A percentile compares a stretch with the other conserved stretches of the same genome.
Conservation (phyloP, 202 grass and related monocot species). For the Cymbopogon flexuosus region DNA sequence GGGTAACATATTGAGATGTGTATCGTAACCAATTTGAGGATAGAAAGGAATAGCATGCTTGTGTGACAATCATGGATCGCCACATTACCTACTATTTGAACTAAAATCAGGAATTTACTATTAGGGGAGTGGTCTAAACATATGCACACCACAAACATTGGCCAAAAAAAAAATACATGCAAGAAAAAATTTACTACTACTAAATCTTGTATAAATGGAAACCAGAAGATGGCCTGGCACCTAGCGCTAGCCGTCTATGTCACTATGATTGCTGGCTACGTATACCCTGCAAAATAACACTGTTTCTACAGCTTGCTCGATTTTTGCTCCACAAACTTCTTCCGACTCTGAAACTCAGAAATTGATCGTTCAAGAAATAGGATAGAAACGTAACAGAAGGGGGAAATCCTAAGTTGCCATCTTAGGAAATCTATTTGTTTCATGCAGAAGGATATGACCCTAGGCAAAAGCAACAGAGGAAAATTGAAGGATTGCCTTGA, state of each 20-base stretch:
- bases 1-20: constrained; percentile 1
- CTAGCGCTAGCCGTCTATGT: background rate
- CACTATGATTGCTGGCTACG: background rate
- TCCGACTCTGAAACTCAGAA: background rate
- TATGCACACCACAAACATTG: background rate
- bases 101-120: constrained; percentile 2
- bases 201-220: constrained; percentile 7
- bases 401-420: background rate
- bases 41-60: background rate
- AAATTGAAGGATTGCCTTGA: background rate
- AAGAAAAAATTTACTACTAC: background rate
- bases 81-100: background rate
- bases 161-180: background rate
- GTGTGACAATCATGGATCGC: background rate
- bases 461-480: constrained; percentile 24
- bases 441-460: constrained; percentile 4
- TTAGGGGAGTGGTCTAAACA: background rate
- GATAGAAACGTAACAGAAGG: background rate
- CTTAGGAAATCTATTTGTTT: constrained; percentile 1
- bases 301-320: constrained; percentile 1
- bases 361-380: background rate
- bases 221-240: background rate
- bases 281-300: background rate
- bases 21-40: background rate
- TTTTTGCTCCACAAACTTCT: background rate